A percentile compares a stretch with the other conserved stretches of the same genome.
phyloP scores from a whole-genome alignment of 169 alveolate species.

The Plasmodium vivax region DNA sequence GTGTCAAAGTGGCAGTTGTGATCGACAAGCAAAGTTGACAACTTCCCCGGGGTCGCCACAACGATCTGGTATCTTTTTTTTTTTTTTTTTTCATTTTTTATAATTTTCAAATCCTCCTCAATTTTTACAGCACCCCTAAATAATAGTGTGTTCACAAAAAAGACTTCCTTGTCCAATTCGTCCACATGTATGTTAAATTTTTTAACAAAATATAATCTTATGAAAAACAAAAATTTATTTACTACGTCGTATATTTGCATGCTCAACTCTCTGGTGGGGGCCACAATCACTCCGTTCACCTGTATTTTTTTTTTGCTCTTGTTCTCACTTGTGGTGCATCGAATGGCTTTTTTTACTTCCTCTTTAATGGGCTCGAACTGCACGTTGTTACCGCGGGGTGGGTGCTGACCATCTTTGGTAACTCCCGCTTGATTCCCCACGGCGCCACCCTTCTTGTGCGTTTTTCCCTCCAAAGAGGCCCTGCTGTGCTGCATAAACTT shows the following conservation, averaged over 20 bases:
- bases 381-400: background rate
- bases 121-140: conserved; percentile 69
- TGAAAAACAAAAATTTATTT: conserved; percentile 47
- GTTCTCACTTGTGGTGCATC: background rate
- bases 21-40: conserved; percentile 17
- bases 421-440: background rate
- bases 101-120: conserved; percentile 38
- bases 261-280: conserved; percentile 95
- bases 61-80: conserved; percentile 47
- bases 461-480: background rate
- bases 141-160: conserved; percentile 20
- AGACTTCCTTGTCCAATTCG: conserved; percentile 23
- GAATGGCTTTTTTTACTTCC: background rate
- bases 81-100: conserved; percentile 57
- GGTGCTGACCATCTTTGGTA: background rate
- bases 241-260: conserved; percentile 85
- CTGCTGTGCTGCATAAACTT: conserved; percentile 2
- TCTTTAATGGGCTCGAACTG: background rate
- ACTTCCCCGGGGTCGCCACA: conserved; percentile 56
- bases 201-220: conserved; percentile 42
- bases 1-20: conserved; percentile 26
- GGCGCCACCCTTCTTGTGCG: background rate
- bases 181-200: conserved; percentile 5
- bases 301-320: conserved; percentile 2
- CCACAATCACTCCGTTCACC: conserved; percentile 87